phyloP scores from a whole-genome alignment of 495 filamentous ascomycete genomes.

The Penicillium silybi region DNA sequence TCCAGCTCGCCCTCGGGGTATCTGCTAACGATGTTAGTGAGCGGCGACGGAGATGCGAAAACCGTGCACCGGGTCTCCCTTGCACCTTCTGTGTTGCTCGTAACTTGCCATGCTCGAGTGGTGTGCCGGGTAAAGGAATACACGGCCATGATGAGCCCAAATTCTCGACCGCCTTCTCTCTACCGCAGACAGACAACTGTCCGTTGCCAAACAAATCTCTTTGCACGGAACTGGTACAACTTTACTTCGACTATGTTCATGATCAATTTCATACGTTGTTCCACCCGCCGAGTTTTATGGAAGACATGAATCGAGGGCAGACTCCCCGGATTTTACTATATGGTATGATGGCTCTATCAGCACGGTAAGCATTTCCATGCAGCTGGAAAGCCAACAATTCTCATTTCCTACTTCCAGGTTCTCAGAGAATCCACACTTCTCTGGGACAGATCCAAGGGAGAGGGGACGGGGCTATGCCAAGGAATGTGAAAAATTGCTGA shows the following conservation, averaged over 20 bases:
- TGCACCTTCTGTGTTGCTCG: constrained; percentile 12
- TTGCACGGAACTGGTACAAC: constrained; percentile 27
- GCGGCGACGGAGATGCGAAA: constrained; percentile 14
- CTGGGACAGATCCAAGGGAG: constrained; percentile 18
- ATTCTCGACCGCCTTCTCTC: neutral
- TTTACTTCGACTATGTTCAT: constrained; percentile 40
- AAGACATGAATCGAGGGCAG: constrained; percentile 16
- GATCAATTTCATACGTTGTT: constrained; percentile 40
- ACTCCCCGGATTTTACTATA: constrained; percentile 20
- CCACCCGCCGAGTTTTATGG: constrained; percentile 28
- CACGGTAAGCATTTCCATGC: constrained; percentile 14
- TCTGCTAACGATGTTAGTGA: constrained; percentile 2
- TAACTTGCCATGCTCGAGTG: constrained; percentile 1
- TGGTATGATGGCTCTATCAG: constrained; percentile 31
- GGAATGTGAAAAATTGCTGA: constrained; percentile 19
- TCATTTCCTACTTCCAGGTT: constrained; percentile 13
- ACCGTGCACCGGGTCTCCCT: constrained; percentile 5
- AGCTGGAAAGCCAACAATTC: neutral
- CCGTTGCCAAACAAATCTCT: constrained; percentile 14
- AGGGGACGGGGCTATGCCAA: constrained; percentile 19
- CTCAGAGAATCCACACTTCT: constrained; percentile 22
- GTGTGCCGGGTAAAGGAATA: neutral
- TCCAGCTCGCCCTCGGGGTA: neutral
- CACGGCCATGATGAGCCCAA: neutral
- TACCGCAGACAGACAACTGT: neutral